These are phyloP conservation scores for Blastocladiella britannica DNA, from an alignment of 192 early-diverging fungal genomes.

Conservation along the genomic window DNA sequence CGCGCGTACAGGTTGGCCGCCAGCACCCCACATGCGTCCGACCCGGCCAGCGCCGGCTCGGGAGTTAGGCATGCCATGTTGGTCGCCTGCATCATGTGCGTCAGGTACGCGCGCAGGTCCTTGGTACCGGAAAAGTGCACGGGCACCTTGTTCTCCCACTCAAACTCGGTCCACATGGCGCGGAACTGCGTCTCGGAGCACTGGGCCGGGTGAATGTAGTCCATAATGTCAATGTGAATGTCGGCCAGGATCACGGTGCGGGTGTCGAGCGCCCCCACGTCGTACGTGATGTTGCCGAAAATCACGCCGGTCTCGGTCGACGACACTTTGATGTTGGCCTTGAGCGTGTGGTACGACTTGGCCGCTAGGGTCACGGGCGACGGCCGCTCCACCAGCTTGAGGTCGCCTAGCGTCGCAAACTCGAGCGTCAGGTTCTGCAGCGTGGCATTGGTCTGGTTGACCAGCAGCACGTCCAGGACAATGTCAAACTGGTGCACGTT, in stretches of 20 bases:
- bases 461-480: conserved; percentile 81
- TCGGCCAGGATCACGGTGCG: conserved; percentile 91
- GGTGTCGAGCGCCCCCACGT: conserved; percentile 69
- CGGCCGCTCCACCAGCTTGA: conserved; percentile 91
- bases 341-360: conserved; percentile 81
- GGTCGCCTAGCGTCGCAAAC: conserved; percentile 92
- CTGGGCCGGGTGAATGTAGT: conserved; percentile 83
- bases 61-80: conserved; percentile 98
- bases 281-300: conserved; percentile 97
- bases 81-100: conserved; percentile 85
- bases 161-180: conserved; percentile 97
- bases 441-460: conserved; percentile 88
- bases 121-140: conserved; percentile 28
- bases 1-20: conserved; percentile 94
- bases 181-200: conserved; percentile 91
- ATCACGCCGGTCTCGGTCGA: conserved; percentile 96
- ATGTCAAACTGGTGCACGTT: conserved; percentile 96
- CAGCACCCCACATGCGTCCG: conserved; percentile 94
- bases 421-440: conserved; percentile 94
- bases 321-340: conserved; percentile 96
- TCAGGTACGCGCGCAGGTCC: conserved; percentile 52
- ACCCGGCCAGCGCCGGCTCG: conserved; percentile 68
- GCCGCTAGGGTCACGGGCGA: conserved; percentile 67
- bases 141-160: conserved; percentile 99
- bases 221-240: conserved; percentile 98